Evolutionary conservation across 129 eudicot species (phyloP), one percentile per base, ranked within the genome.

Genomic region (Artemisia annua): DNA sequence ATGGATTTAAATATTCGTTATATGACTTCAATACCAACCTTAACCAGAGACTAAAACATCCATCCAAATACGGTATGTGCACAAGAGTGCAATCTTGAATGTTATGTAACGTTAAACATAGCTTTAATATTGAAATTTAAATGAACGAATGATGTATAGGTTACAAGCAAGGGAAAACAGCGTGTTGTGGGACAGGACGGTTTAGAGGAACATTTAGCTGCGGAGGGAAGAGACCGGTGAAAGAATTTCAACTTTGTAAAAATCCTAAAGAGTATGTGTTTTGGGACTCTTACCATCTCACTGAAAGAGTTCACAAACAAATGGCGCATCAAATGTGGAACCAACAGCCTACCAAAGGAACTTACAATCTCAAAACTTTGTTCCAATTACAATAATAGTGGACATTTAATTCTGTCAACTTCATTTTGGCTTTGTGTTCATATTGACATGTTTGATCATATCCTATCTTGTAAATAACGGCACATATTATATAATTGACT

Each of bases 101-200:
- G 51, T 49, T 56, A 7, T 1, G 58, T 20, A 24, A 14, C 5
- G 2, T 8, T 14, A 4, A 53, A 18, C 43, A 5, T 53, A 64
- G 32, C 3, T 30, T 30, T 30, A 30, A 30, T 3, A 4, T 30
- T 30, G 10, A 53, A 48, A 22, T 19, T 35, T 35, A 35, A 35
- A 7, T 50, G 1, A 1, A 9, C 26, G 14, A 15, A 9, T 64
- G n/a, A 39, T 53, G 48, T 46, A 53, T 66, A 89, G 92, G 92
- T 56, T 83, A 77, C 75, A 81, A 76, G 84, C 87, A 87, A 83
- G 92, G 88, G 24, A 81, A 75, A 76, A 76, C 73, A 48, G 96
- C 96, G 2, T 89, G 96, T 55, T 89, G 96, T n/a, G 96, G 96
- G 49, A 82, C 80, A 7, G 96, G 96, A 72, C 58, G 77, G 64